Evolutionary conservation across 495 filamentous ascomycete genomes (phyloP), one percentile per base, ranked within the genome.

Genomic region (Hypoxylon trugodes): DNA sequence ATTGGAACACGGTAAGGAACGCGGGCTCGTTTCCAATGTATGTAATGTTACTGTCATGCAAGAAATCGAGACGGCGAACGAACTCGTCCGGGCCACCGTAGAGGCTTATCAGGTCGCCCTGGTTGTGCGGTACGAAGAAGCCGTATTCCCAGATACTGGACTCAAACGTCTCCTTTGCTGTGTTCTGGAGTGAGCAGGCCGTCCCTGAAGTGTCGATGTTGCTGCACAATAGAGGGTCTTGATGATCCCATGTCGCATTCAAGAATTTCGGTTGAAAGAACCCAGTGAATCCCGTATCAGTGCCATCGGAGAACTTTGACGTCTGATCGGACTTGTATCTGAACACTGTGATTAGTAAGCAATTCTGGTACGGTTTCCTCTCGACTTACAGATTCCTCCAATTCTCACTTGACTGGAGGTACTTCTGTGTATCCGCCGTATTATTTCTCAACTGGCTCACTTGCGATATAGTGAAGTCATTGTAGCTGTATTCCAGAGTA

Each of bases 401-500:
- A 68, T 90, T 89, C 2, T 71, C 76, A 50, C 86, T 85, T 0
- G 87, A 82, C 15, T 72, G 69, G 3, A 81, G 73, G 56, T 90
- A 91, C 69, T 89, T 90, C 35, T 86, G 81, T 12, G 77, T 75
- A 54, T 90, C 87, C 6, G 55, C 66, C 0, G 73, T 56, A 24
- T 86, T 82, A 2, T 82, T 84, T 38, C 89, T 73, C 0, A 72
- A 75, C 15, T 81, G 72, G 2, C 84, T 87, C 68, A 91, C 83
- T 55, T 87, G 79, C 1, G 88, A 76, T 54, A 92, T 89, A 54
- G 83, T 86, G 66, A 89, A 93, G 71, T 93, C 90, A 60, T 92
- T 87, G 69, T 92, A 92, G 4, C 86, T 82, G 73, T 93, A 92
- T 67, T 92, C 90, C 0, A 92, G 80, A 0, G 89, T 92, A 6